A percentile compares a stretch with the other conserved stretches of the same genome.
These are phyloP conservation scores for Arthrobotrys entomopaga DNA, from an alignment of 2,329 filamentous ascomycete genomes.

Conservation along the genomic window DNA sequence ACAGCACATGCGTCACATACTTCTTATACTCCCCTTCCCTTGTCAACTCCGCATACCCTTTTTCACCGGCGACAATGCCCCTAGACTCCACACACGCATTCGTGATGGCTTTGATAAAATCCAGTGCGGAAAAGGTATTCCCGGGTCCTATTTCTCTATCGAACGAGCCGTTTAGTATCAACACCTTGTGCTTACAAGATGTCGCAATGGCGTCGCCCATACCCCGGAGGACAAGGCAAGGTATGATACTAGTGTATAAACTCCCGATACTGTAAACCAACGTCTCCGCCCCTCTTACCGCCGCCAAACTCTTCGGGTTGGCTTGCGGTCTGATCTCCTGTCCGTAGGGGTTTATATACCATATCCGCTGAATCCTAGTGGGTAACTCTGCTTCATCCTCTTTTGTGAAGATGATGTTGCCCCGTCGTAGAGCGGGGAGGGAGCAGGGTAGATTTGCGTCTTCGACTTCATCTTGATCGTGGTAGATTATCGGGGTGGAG, in stretches of 20 bases:
- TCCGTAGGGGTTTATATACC: slow-evolving; percentile 99
- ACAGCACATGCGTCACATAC: slow-evolving; percentile 86
- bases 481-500: slow-evolving; percentile 58
- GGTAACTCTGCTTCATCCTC: slow-evolving; percentile 77
- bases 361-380: slow-evolving; percentile 80
- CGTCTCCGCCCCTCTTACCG: slow-evolving; percentile 72
- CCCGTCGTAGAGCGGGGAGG: slow-evolving; percentile 79
- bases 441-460: slow-evolving; percentile 85
- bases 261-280: slow-evolving; percentile 95
- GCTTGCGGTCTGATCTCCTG: slow-evolving; percentile 88
- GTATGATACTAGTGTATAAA: slow-evolving; percentile 85
- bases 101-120: slow-evolving; percentile 84
- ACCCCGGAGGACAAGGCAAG: slow-evolving; percentile 80
- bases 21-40: slow-evolving; percentile 66
- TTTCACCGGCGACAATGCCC: slow-evolving; percentile 61
- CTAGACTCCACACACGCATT: slow-evolving; percentile 77
- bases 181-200: slow-evolving; percentile 70
- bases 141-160: slow-evolving; percentile 86
- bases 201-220: slow-evolving; percentile 74
- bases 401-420: slow-evolving; percentile 86
- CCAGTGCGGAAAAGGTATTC: slow-evolving; percentile 72
- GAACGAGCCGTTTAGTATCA: slow-evolving; percentile 83
- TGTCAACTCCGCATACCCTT: slow-evolving; percentile 23
- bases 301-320: slow-evolving; percentile 80
- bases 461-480: slow-evolving; percentile 71